Percentiles rank a stretch among this genome's conserved stretches.
Evolutionary conservation across 257 asterid genomes (phyloP).

Genomic region (Capsicum chinense): DNA sequence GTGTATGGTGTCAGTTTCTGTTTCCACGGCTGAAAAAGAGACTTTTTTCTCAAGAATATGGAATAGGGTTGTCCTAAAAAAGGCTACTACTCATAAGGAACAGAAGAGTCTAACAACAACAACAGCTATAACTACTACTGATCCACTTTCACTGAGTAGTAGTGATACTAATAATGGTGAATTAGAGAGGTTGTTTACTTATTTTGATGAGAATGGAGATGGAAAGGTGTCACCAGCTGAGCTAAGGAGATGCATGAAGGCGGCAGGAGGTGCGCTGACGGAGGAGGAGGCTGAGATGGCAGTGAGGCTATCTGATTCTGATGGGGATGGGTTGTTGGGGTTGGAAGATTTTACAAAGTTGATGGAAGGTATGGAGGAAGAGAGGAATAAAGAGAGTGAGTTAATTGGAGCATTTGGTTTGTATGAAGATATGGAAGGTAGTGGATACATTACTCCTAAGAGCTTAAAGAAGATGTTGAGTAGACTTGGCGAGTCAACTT

Average conservation of each 20-base stretch:
- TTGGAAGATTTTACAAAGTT: constrained; percentile 55
- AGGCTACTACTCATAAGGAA: not conserved
- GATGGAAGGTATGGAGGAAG: constrained; percentile 57
- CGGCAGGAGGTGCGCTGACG: constrained; percentile 32
- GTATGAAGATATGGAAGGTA: constrained; percentile 49
- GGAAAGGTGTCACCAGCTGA: constrained; percentile 26
- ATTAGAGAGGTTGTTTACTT: constrained; percentile 24
- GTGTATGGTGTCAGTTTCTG: not conserved
- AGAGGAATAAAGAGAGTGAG: constrained; percentile 48
- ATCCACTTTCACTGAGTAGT: no score
- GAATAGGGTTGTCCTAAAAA: not conserved
- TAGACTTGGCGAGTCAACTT: constrained; percentile 55
- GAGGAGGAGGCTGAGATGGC: constrained; percentile 56
- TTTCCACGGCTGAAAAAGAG: not conserved
- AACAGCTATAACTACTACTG: not conserved
- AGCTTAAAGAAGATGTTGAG: constrained; percentile 65
- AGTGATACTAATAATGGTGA: no score
- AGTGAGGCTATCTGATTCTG: constrained; percentile 53
- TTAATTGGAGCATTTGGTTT: constrained; percentile 54
- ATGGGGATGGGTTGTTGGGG: constrained; percentile 59
- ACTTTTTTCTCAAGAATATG: not conserved
- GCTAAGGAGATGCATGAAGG: not conserved
- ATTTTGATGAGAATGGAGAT: constrained; percentile 31
- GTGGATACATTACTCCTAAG: constrained; percentile 59
- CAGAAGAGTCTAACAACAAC: not conserved